These are phyloP conservation scores for Pseudopyricularia cyperi DNA, from an alignment of 2,329 filamentous ascomycete genomes.

Conservation along the genomic window DNA sequence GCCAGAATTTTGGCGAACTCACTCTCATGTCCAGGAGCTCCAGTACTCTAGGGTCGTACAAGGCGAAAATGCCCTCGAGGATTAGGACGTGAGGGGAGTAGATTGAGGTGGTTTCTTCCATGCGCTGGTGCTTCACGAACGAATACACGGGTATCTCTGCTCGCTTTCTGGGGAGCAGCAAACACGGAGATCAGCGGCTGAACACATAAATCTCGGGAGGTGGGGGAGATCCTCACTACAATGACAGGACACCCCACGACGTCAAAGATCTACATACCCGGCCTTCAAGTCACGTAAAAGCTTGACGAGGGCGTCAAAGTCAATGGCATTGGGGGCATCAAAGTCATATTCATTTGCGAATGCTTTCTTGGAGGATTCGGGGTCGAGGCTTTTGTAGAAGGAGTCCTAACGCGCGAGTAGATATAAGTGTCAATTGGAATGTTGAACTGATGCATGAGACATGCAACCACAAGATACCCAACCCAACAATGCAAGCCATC, in stretches of 20 bases:
- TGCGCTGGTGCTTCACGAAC: slow-evolving; percentile 77
- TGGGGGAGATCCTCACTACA: not conserved
- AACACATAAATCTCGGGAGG: not conserved
- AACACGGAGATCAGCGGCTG: not conserved
- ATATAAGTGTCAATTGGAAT: not conserved
- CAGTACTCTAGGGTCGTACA: slow-evolving; percentile 76
- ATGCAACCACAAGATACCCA: not conserved
- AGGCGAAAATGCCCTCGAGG: slow-evolving; percentile 87
- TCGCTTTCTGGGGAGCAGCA: slow-evolving; percentile 45
- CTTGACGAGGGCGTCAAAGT: slow-evolving; percentile 80
- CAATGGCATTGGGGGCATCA: slow-evolving; percentile 81
- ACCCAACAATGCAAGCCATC: too few relatives aligned
- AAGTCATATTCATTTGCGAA: slow-evolving; percentile 93
- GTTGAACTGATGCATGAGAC: not conserved
- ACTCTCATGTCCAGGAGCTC: slow-evolving; percentile 86
- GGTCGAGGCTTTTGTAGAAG: slow-evolving; percentile 82
- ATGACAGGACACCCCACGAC: not conserved
- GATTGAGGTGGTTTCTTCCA: slow-evolving; percentile 69
- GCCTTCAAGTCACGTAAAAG: slow-evolving; percentile 74
- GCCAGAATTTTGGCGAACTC: slow-evolving; percentile 9
- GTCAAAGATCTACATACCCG: slow-evolving; percentile 49
- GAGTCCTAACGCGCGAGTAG: slow-evolving; percentile 54
- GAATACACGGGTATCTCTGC: slow-evolving; percentile 92
- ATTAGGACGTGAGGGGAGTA: slow-evolving; percentile 96
- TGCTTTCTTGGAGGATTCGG: slow-evolving; percentile 66